Evolutionary conservation across 2,329 filamentous ascomycete species (phyloP).

Genomic region (Fusarium clavum): DNA sequence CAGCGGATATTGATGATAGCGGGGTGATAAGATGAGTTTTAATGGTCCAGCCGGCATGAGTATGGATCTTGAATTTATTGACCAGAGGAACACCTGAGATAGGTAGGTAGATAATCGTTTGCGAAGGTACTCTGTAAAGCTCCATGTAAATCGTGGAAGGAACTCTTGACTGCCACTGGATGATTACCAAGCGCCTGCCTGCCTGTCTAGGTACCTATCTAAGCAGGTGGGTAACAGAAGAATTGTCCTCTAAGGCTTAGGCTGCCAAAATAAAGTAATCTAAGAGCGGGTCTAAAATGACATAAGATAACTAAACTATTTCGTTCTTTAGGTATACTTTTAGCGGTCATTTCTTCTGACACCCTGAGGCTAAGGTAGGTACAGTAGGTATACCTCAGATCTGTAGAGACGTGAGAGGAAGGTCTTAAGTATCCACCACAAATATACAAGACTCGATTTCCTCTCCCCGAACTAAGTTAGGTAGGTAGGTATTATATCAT

Average conservation of each 20-base stretch:
- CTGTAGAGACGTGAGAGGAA: neutral
- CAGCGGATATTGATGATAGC: slow-evolving; percentile 16
- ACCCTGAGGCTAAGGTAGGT: neutral
- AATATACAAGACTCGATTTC: neutral
- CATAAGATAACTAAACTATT: no score
- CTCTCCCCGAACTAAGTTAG: neutral
- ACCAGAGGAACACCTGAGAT: neutral
- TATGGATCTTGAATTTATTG: neutral
- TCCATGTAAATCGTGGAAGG: neutral
- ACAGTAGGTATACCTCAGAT: neutral
- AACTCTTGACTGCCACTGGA: neutral
- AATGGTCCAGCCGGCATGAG: neutral
- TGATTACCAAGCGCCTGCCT: no score
- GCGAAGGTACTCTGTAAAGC: neutral
- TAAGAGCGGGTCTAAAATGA: no score
- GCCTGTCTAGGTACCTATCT: no score
- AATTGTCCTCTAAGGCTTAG: no score
- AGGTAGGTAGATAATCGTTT: neutral
- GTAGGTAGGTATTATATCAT: neutral
- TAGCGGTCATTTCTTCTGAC: no score
- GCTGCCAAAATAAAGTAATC: no score
- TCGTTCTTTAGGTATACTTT: no score
- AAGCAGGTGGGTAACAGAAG: no score
- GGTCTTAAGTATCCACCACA: neutral
- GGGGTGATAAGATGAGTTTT: neutral